Percentiles rank a stretch among this genome's conserved stretches.
Evolutionary conservation across 257 asterid genomes (phyloP).

Genomic region (Salvia hispanica): DNA sequence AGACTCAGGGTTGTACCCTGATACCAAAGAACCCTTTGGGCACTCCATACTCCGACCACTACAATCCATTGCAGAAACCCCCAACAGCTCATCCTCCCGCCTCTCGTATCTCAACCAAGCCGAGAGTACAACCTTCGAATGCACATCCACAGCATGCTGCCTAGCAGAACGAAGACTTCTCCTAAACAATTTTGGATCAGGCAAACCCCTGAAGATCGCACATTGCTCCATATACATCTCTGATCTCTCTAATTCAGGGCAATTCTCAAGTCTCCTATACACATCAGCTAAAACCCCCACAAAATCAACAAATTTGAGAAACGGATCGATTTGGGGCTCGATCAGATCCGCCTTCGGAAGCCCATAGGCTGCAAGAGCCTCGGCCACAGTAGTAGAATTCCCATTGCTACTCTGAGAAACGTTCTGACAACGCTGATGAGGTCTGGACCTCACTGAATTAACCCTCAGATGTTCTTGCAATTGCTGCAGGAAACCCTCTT

Average conservation of each 20-base stretch:
- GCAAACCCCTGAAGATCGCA: constrained; percentile 60
- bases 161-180: constrained; percentile 79
- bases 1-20: constrained; percentile 86
- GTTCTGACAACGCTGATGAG: constrained; percentile 54
- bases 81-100: constrained; percentile 86
- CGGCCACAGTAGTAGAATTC: constrained; percentile 45
- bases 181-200: constrained; percentile 90
- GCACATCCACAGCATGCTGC: constrained; percentile 84
- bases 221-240: constrained; percentile 74
- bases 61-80: constrained; percentile 86
- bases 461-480: constrained; percentile 74
- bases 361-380: constrained; percentile 71
- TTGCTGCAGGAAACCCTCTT: constrained; percentile 70
- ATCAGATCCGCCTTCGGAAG: constrained; percentile 71
- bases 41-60: constrained; percentile 82
- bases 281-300: constrained; percentile 67
- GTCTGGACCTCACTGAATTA: constrained; percentile 63
- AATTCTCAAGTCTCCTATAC: constrained; percentile 54
- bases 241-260: constrained; percentile 62
- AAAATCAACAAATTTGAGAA: constrained; percentile 67
- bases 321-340: constrained; percentile 81
- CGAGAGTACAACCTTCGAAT: constrained; percentile 80
- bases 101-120: constrained; percentile 95
- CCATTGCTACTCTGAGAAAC: constrained; percentile 46
- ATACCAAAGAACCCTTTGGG: constrained; percentile 58